Percentiles rank a stretch among this genome's conserved stretches.
These are phyloP conservation scores for Thraustotheca clavata DNA, from an alignment of 352 stramenopile genomes.

Conservation along the genomic window DNA sequence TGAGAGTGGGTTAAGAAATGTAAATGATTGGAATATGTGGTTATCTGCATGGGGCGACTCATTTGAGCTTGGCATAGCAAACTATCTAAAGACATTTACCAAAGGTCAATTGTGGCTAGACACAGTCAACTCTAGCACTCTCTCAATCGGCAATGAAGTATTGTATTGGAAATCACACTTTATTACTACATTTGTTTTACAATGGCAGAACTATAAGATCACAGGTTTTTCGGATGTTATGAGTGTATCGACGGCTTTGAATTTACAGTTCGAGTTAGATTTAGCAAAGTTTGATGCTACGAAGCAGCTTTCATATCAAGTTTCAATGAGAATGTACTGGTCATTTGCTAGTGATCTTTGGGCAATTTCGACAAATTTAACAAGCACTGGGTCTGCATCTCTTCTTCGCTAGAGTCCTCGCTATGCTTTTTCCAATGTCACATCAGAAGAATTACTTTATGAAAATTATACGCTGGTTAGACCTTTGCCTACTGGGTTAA, in stretches of 20 bases:
- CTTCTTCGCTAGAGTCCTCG: background rate
- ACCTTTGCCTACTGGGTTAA: background rate
- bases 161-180: background rate
- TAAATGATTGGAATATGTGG: background rate
- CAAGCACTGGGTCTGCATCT: background rate
- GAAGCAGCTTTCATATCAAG: background rate
- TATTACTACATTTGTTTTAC: background rate
- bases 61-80: background rate
- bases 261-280: background rate
- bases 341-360: slow-evolving; percentile 2
- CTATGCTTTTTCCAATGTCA: slow-evolving; percentile 14
- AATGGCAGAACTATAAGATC: slow-evolving; percentile 18
- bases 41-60: background rate
- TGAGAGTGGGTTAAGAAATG: background rate
- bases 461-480: background rate
- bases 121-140: background rate
- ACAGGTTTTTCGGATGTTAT: background rate
- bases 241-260: background rate
- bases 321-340: slow-evolving; percentile 18
- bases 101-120: background rate
- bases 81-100: background rate
- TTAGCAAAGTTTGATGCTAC: background rate
- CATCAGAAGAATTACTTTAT: background rate
- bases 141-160: background rate
- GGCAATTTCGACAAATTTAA: background rate